phyloP scores from a whole-genome alignment of 345 rosid species.

The Citrus maxima region DNA sequence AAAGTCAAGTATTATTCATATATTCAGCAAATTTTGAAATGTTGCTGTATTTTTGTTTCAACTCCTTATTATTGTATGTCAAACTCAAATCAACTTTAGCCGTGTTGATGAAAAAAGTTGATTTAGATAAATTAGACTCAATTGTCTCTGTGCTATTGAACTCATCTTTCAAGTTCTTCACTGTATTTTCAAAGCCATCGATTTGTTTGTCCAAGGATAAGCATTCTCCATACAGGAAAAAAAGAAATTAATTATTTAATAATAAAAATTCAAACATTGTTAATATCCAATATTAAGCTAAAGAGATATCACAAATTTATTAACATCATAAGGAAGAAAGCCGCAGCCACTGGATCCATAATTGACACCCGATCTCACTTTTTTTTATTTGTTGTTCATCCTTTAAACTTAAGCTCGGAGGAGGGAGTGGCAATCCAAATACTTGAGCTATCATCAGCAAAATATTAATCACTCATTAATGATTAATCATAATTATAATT shows the following conservation, averaged over 20 bases:
- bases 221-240: neutral
- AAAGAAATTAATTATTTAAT: no score
- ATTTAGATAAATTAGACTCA: neutral
- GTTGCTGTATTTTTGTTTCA: neutral
- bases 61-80: neutral
- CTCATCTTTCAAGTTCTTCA: no score
- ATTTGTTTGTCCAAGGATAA: neutral
- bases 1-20: no score
- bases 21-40: neutral
- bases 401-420: neutral
- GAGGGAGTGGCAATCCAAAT: neutral
- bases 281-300: no score
- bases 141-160: no score
- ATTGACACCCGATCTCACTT: neutral
- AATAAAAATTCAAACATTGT: no score
- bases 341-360: conserved; percentile 3
- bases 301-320: neutral
- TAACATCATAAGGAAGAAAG: neutral
- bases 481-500: no score
- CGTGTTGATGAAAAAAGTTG: neutral
- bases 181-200: no score
- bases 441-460: neutral
- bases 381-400: neutral
- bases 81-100: neutral
- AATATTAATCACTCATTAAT: no score